These are phyloP conservation scores for Myriosclerotinia duriaeana DNA, from an alignment of 2,329 filamentous ascomycete genomes.

Conservation along the genomic window DNA sequence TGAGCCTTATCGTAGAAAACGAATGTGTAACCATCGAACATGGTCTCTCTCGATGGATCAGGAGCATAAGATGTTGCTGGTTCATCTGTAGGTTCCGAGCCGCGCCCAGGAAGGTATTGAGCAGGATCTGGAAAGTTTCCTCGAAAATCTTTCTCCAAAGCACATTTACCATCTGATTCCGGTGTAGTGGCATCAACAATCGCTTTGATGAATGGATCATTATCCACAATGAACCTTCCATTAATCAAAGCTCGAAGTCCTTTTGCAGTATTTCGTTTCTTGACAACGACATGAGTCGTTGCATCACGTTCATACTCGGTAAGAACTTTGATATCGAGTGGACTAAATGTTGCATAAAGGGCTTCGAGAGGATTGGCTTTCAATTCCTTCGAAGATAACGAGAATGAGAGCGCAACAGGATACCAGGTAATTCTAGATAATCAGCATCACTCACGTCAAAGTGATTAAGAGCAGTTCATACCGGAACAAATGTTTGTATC, in stretches of 20 bases:
- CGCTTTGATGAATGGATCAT: conserved; percentile 69
- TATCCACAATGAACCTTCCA: conserved; percentile 69
- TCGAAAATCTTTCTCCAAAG: conserved; percentile 78
- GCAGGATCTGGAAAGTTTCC: conserved; percentile 73
- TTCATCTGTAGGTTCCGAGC: conserved; percentile 71
- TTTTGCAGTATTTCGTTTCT: conserved; percentile 85
- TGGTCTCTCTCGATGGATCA: conserved; percentile 59
- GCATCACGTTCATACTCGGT: conserved; percentile 66
- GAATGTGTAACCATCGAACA: conserved; percentile 88
- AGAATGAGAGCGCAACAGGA: conserved; percentile 78
- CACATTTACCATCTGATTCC: conserved; percentile 39
- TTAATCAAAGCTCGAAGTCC: conserved; percentile 84
- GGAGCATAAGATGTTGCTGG: conserved; percentile 68
- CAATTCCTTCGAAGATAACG: conserved; percentile 68
- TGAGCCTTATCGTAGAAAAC: conserved; percentile 78
- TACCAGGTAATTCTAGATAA: conserved; percentile 70
- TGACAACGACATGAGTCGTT: conserved; percentile 86
- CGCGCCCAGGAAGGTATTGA: conserved; percentile 69
- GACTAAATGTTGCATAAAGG: conserved; percentile 68
- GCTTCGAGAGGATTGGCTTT: conserved; percentile 63
- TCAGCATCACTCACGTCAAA: conserved; percentile 21
- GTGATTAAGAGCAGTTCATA: conserved; percentile 39
- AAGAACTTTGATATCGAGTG: conserved; percentile 84
- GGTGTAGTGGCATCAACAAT: conserved; percentile 55
- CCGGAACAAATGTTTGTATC: conserved; percentile 63